Conservation (phyloP, 768 basidiomycete genomes). For the Leccinellum albellum region DNA sequence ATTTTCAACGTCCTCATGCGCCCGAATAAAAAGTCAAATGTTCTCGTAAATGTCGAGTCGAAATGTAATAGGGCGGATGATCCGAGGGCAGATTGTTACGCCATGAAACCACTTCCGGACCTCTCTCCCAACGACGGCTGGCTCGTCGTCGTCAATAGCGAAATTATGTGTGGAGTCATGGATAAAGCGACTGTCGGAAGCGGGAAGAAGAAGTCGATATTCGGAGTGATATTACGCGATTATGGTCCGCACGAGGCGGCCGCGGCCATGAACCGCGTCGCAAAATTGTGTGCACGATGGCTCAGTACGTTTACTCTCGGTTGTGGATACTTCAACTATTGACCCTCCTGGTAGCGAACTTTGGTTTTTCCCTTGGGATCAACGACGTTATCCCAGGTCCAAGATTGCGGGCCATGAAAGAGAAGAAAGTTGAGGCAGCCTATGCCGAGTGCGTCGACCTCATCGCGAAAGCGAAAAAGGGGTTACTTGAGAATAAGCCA, state of each 20-base stretch:
- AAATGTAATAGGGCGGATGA: conserved; percentile 91
- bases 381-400: conserved; percentile 98
- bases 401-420: conserved; percentile 74
- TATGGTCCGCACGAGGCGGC: conserved; percentile 95
- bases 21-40: conserved; percentile 78
- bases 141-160: conserved; percentile 94
- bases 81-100: conserved; percentile 60
- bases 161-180: conserved; percentile 99
- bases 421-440: conserved; percentile 79
- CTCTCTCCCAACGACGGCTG: conserved; percentile 97
- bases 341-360: conserved; percentile 68
- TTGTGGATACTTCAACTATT: not conserved
- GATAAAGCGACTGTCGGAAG: conserved; percentile 97
- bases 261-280: conserved; percentile 90
- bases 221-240: conserved; percentile 95
- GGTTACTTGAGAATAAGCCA: conserved; percentile 93
- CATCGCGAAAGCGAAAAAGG: conserved; percentile 87
- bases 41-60: conserved; percentile 92
- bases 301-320: conserved; percentile 53
- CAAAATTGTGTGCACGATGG: conserved; percentile 93
- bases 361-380: conserved; percentile 96
- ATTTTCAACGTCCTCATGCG: conserved; percentile 97
- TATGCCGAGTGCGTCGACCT: conserved; percentile 84
- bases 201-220: conserved; percentile 99
- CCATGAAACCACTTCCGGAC: conserved; percentile 68